These are phyloP conservation scores for Vinca minor DNA, from an alignment of 257 asterid genomes.

Conservation along the genomic window DNA sequence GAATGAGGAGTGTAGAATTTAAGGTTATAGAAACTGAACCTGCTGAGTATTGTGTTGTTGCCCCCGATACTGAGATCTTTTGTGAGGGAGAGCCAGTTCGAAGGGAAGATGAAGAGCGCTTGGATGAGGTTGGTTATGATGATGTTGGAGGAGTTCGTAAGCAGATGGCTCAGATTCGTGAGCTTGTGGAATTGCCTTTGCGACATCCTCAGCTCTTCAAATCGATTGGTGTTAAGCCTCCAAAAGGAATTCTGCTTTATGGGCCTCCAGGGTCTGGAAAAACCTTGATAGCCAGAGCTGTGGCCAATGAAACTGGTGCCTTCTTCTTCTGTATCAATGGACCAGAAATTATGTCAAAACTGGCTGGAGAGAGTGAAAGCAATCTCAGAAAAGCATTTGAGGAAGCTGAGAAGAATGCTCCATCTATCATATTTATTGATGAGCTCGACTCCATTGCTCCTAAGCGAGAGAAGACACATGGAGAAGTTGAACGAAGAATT, in stretches of 20 bases:
- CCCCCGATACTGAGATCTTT: constrained; percentile 80
- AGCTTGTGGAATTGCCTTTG: constrained; percentile 73
- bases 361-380: constrained; percentile 94
- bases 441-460: constrained; percentile 95
- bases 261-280: constrained; percentile 96
- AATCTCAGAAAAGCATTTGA: constrained; percentile 91
- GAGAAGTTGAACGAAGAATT: constrained; percentile 92
- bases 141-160: constrained; percentile 89
- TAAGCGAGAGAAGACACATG: constrained; percentile 80
- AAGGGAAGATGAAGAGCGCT: constrained; percentile 69
- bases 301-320: constrained; percentile 91
- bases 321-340: constrained; percentile 87
- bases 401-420: constrained; percentile 96
- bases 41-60: constrained; percentile 68
- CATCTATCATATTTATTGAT: constrained; percentile 79
- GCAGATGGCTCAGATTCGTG: constrained; percentile 90
- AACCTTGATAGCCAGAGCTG: constrained; percentile 83
- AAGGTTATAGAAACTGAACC: constrained; percentile 78
- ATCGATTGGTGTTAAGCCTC: constrained; percentile 83
- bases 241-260: constrained; percentile 69
- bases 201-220: constrained; percentile 88
- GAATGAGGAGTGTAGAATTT: constrained; percentile 79
- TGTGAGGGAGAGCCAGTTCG: constrained; percentile 78
- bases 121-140: constrained; percentile 82
- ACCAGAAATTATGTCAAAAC: constrained; percentile 82